phyloP scores from a whole-genome alignment of 2,329 filamentous ascomycete species.

The Dactylella cylindrospora region DNA sequence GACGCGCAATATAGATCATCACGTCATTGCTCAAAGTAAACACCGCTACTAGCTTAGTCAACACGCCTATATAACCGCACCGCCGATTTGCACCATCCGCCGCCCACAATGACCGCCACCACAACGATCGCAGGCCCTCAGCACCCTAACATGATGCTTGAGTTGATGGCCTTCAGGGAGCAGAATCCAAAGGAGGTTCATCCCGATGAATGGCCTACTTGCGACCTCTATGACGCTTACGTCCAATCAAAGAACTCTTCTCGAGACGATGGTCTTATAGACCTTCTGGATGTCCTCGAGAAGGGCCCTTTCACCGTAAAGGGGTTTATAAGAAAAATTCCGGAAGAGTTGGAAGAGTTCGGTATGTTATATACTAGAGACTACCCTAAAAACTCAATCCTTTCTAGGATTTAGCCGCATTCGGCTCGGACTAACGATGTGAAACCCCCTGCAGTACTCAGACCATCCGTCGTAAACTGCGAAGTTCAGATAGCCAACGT shows the following conservation, averaged over 20 bases:
- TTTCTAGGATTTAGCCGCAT: neutral
- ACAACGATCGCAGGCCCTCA: neutral
- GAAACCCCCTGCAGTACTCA: constrained; percentile 1
- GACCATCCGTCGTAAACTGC: constrained; percentile 9
- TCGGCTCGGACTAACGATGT: neutral
- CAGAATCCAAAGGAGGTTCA: constrained; percentile 25
- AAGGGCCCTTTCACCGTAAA: constrained; percentile 46
- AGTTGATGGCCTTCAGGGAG: constrained; percentile 27
- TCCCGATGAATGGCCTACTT: constrained; percentile 29
- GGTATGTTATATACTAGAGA: constrained; percentile 8
- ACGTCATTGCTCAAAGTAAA: constrained; percentile 17
- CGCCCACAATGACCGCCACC: neutral
- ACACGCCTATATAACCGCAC: constrained; percentile 1
- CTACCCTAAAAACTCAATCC: neutral
- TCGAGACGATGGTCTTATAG: constrained; percentile 37
- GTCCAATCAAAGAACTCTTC: constrained; percentile 33
- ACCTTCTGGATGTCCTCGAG: constrained; percentile 47
- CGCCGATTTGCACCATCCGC: neutral
- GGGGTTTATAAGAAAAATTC: constrained; percentile 37
- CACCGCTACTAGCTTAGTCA: constrained; percentile 8
- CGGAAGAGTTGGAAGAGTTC: constrained; percentile 23
- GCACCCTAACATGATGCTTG: constrained; percentile 13
- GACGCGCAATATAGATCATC: constrained; percentile 20
- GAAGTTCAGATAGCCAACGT: constrained; percentile 41
- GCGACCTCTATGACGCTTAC: constrained; percentile 33